These are phyloP conservation scores for Talaromyces sp. DNA, from an alignment of 2,329 filamentous ascomycete species.

Conservation along the genomic window DNA sequence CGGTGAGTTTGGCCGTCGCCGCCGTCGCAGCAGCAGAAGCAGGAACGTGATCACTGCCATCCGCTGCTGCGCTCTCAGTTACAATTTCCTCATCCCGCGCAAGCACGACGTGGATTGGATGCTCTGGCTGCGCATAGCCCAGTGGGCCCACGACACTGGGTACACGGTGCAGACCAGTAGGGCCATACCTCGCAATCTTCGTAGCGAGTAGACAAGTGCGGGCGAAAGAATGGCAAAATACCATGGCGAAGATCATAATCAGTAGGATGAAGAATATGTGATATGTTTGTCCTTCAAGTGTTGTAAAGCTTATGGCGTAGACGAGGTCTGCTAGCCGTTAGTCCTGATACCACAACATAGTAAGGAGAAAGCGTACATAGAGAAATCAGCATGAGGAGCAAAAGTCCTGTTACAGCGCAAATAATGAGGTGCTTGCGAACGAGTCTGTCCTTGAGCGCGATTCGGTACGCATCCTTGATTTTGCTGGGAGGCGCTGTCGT, in stretches of 20 bases:
- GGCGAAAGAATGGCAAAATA: conserved; percentile 77
- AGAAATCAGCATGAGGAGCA: conserved; percentile 57
- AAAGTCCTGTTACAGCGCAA: conserved; percentile 51
- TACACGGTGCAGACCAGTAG: conserved; percentile 31
- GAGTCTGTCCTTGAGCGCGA: conserved; percentile 20
- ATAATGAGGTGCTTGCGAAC: conserved; percentile 18
- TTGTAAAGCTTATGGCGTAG: conserved; percentile 65
- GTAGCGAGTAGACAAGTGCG: conserved; percentile 66
- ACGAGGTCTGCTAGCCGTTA: conserved; percentile 59
- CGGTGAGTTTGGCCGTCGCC: conserved; percentile 52
- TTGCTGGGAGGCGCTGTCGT: background rate
- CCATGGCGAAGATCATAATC: conserved; percentile 68
- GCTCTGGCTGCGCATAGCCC: conserved; percentile 66
- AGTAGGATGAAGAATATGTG: conserved; percentile 77
- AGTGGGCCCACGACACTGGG: conserved; percentile 54
- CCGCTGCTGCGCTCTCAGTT: background rate
- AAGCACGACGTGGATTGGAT: conserved; percentile 73
- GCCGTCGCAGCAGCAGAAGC: conserved; percentile 33
- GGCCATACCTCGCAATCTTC: conserved; percentile 35
- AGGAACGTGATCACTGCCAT: conserved; percentile 1
- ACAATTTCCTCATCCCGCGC: conserved; percentile 69
- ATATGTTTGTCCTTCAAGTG: conserved; percentile 64
- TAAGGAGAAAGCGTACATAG: conserved; percentile 57
- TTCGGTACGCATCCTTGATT: conserved; percentile 11
- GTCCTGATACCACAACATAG: background rate